These are phyloP conservation scores for Blastomyces parvus DNA, from an alignment of 2,329 filamentous ascomycete species.

Conservation along the genomic window DNA sequence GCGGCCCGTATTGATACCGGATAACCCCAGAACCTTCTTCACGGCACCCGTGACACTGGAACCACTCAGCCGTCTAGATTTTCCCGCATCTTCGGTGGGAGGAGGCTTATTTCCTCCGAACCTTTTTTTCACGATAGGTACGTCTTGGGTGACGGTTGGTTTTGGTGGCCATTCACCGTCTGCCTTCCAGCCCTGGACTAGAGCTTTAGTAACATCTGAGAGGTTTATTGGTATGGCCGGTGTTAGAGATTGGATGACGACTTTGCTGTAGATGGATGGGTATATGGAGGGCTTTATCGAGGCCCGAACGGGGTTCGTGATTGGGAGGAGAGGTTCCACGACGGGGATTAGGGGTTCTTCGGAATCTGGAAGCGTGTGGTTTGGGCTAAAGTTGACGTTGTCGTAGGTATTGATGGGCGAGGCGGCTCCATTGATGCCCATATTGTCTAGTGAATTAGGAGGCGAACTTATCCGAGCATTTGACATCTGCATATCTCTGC, in stretches of 20 bases:
- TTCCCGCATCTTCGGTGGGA: conserved; percentile 15
- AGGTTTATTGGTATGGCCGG: conserved; percentile 86
- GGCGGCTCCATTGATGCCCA: background rate
- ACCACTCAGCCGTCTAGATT: conserved; percentile 19
- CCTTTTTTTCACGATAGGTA: conserved; percentile 13
- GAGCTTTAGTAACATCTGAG: conserved; percentile 64
- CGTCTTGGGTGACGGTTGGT: conserved; percentile 32
- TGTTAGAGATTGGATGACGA: conserved; percentile 67
- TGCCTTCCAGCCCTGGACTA: conserved; percentile 84
- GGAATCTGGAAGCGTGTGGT: conserved; percentile 22
- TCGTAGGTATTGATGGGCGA: background rate
- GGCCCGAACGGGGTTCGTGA: conserved; percentile 64
- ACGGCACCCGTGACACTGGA: conserved; percentile 33
- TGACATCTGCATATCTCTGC: background rate
- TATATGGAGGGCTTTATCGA: conserved; percentile 68
- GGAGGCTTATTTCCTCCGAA: conserved; percentile 3
- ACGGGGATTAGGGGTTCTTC: conserved; percentile 61
- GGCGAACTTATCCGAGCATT: background rate
- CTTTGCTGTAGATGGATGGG: conserved; percentile 77
- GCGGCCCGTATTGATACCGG: conserved; percentile 23
- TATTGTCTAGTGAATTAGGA: background rate
- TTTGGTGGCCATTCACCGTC: conserved; percentile 87
- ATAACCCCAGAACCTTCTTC: conserved; percentile 34
- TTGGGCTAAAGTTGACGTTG: background rate
- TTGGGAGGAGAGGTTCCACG: conserved; percentile 61